Percentiles rank a stretch among this genome's conserved stretches.
Conservation (phyloP, 768 basidiomycete genomes). For the Kwoniella botswanensis region DNA sequence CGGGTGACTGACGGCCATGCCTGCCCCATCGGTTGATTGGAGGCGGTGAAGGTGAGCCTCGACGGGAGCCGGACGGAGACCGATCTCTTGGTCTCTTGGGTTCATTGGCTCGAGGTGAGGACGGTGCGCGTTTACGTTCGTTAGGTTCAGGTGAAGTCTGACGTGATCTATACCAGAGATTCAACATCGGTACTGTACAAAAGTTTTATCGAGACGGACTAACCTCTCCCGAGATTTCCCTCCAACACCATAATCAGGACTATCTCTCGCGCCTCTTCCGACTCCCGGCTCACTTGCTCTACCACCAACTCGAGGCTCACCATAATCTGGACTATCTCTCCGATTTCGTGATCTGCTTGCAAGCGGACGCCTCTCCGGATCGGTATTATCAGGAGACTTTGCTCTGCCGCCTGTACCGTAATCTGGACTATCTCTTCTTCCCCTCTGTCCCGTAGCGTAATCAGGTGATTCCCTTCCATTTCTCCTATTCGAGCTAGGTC, state of each 20-base stretch:
- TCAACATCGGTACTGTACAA: not conserved
- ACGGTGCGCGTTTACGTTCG: constrained; percentile 26
- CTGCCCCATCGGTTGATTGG: constrained; percentile 18
- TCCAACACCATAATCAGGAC: constrained; percentile 48
- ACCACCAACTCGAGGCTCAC: not conserved
- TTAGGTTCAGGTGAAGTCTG: constrained; percentile 18
- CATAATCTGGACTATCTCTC: constrained; percentile 13
- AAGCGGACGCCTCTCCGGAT: not conserved
- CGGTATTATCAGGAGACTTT: not conserved
- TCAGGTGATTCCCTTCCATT: not conserved
- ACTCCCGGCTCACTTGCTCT: not conserved
- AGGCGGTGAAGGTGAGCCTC: constrained; percentile 17
- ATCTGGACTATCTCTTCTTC: constrained; percentile 35
- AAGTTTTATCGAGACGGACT: not conserved
- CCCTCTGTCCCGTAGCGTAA: not conserved
- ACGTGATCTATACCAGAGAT: not conserved
- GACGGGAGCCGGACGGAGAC: constrained; percentile 2
- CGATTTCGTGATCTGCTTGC: not conserved
- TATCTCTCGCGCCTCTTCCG: constrained; percentile 20
- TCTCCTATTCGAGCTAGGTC: not conserved
- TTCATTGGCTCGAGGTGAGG: constrained; percentile 10
- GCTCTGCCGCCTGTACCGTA: constrained; percentile 19
- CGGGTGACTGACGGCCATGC: constrained; percentile 3
- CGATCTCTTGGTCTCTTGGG: constrained; percentile 25
- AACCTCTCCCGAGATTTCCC: constrained; percentile 12